Conservation (phyloP, 257 asterid species). For the Nicotiana undulata region DNA sequence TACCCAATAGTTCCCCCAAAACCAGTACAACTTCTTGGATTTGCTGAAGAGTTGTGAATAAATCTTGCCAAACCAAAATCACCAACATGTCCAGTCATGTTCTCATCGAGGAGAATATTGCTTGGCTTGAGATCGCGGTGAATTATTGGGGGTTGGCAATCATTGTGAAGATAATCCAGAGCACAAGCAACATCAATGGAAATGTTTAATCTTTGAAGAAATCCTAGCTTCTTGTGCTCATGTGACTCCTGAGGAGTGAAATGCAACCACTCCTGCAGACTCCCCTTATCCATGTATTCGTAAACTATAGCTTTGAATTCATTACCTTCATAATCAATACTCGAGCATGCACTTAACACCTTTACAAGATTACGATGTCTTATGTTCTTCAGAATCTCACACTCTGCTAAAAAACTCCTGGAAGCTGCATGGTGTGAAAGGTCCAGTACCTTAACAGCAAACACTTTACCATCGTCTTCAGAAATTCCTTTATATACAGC, state of each 20-base stretch:
- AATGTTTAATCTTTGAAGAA: constrained; percentile 17
- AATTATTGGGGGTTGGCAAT: constrained; percentile 16
- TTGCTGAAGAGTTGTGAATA: neutral
- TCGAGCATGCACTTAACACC: constrained; percentile 18
- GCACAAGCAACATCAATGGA: constrained; percentile 21
- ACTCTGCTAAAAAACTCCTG: constrained; percentile 16
- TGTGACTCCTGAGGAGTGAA: neutral
- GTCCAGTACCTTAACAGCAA: constrained; percentile 17
- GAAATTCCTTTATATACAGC: constrained; percentile 17
- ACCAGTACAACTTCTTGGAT: constrained; percentile 1
- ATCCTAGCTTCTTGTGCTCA: neutral
- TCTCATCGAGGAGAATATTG: constrained; percentile 9
- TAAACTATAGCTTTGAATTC: constrained; percentile 27
- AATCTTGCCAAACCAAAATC: constrained; percentile 15
- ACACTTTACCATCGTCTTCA: neutral
- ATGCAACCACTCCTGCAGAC: constrained; percentile 20
- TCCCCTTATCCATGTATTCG: constrained; percentile 22
- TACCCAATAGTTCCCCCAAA: constrained; percentile 14
- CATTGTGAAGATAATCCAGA: constrained; percentile 25
- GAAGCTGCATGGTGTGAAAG: constrained; percentile 14
- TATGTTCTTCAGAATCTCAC: constrained; percentile 20
- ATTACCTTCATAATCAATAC: constrained; percentile 11
- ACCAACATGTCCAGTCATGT: constrained; percentile 15
- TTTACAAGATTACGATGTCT: constrained; percentile 21
- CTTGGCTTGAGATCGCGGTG: constrained; percentile 31